Conservation (phyloP, 2,329 filamentous ascomycete species). For the Aspergillus hortae region DNA sequence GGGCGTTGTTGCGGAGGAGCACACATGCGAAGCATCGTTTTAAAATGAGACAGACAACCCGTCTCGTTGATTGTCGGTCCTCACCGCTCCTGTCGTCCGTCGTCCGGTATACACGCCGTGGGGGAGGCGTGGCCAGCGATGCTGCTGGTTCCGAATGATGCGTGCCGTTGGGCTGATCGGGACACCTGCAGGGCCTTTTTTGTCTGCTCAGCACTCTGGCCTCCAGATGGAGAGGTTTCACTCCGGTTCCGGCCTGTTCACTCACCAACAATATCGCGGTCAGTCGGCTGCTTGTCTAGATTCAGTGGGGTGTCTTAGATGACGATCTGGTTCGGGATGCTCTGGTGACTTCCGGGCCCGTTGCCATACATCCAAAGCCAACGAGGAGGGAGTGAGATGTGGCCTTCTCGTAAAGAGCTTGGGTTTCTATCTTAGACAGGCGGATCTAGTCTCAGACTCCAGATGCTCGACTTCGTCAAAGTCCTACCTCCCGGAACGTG, state of each 20-base stretch:
- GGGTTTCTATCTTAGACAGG: neutral
- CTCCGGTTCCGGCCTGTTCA: constrained; percentile 8
- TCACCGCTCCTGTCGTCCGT: constrained; percentile 25
- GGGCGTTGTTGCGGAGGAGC: constrained; percentile 6
- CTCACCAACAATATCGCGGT: constrained; percentile 4
- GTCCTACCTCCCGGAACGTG: neutral
- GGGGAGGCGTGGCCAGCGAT: constrained; percentile 6
- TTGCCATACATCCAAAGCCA: neutral
- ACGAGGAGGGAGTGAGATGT: too few species aligned
- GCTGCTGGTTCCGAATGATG: constrained; percentile 11
- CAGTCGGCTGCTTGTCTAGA: neutral
- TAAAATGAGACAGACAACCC: constrained; percentile 12
- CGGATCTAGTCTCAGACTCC: neutral
- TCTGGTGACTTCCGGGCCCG: neutral
- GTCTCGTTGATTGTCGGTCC: constrained; percentile 6
- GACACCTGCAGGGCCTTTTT: constrained; percentile 24
- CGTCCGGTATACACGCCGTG: constrained; percentile 4
- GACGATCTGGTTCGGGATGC: neutral
- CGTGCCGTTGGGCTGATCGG: constrained; percentile 19
- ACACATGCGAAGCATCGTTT: constrained; percentile 17
- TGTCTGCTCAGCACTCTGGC: constrained; percentile 13
- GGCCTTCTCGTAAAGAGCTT: neutral
- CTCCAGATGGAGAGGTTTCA: constrained; percentile 23
- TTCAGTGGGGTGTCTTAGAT: neutral
- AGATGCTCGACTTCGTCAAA: neutral